Conservation (phyloP, 2,329 filamentous ascomycete genomes). For the Amauroascus verrucosus region DNA sequence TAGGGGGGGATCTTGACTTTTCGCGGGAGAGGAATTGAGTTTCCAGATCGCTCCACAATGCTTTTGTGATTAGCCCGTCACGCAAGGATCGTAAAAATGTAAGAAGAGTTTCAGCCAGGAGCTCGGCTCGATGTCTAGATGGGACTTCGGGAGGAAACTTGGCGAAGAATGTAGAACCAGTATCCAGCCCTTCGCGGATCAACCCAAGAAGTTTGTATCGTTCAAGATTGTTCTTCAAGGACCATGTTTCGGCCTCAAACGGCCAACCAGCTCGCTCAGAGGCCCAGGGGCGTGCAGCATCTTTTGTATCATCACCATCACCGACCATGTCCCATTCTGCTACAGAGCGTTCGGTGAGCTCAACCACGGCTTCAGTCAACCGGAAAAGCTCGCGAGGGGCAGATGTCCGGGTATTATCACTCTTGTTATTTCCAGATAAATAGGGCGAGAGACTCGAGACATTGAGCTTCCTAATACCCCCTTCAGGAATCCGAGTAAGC, state of each 20-base stretch:
- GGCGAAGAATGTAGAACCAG: constrained; percentile 51
- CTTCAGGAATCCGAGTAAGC: constrained; percentile 72
- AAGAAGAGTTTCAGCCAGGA: constrained; percentile 59
- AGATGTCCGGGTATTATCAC: constrained; percentile 50
- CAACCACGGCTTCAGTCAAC: constrained; percentile 69
- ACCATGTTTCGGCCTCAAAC: constrained; percentile 45
- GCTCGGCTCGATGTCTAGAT: constrained; percentile 60
- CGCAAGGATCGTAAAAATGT: constrained; percentile 63
- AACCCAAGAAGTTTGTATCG: constrained; percentile 37
- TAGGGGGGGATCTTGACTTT: constrained; percentile 37
- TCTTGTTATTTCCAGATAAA: constrained; percentile 25
- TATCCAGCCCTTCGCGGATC: constrained; percentile 60
- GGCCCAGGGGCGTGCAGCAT: constrained; percentile 44
- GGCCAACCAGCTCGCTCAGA: constrained; percentile 47
- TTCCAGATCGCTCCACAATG: constrained; percentile 59
- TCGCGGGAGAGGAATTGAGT: constrained; percentile 43
- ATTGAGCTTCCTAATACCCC: constrained; percentile 59
- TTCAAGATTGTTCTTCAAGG: constrained; percentile 30
- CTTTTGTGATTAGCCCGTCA: constrained; percentile 65
- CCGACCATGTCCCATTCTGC: constrained; percentile 54
- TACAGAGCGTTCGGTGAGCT: constrained; percentile 47
- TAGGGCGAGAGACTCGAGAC: constrained; percentile 29
- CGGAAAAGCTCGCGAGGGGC: constrained; percentile 83
- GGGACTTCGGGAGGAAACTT: constrained; percentile 54
- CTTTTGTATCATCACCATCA: constrained; percentile 21